Conservation (phyloP, 306 rosid genomes). For the Lablab purpureus region DNA sequence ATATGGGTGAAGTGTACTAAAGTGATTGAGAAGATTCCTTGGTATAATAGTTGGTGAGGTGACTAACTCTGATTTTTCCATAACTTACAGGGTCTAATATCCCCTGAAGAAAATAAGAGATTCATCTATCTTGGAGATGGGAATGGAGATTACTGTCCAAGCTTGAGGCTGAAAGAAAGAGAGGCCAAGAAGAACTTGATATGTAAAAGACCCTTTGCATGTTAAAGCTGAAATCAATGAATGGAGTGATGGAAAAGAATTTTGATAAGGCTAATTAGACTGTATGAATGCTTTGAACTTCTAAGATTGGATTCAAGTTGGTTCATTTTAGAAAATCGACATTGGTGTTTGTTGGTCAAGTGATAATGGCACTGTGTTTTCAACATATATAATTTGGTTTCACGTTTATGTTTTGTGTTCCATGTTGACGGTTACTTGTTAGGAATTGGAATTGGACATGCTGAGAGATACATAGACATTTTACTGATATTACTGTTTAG, state of each 20-base stretch:
- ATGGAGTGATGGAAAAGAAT: slow-evolving; percentile 64
- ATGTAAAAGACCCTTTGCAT: slow-evolving; percentile 53
- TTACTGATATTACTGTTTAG: too few species aligned
- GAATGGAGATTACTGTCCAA: slow-evolving; percentile 55
- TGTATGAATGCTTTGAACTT: too few species aligned
- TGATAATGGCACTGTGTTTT: background rate
- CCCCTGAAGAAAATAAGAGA: slow-evolving; percentile 47
- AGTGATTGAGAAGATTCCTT: too few species aligned
- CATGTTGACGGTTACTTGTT: too few species aligned
- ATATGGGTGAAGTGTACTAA: too few species aligned
- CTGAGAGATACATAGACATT: too few species aligned
- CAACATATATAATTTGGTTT: background rate
- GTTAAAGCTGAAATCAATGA: slow-evolving; percentile 64
- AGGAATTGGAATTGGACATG: too few species aligned
- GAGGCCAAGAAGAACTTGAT: slow-evolving; percentile 77
- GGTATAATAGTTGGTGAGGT: too few species aligned
- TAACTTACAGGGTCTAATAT: background rate
- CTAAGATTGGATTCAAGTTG: background rate
- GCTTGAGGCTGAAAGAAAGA: slow-evolving; percentile 63
- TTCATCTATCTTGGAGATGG: slow-evolving; percentile 69
- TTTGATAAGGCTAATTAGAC: too few species aligned
- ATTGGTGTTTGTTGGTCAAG: background rate
- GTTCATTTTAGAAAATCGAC: too few species aligned
- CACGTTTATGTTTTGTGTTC: background rate
- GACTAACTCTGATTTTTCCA: too few species aligned